phyloP scores from a whole-genome alignment of 2,329 filamentous ascomycete genomes.

The Alternaria triticina region DNA sequence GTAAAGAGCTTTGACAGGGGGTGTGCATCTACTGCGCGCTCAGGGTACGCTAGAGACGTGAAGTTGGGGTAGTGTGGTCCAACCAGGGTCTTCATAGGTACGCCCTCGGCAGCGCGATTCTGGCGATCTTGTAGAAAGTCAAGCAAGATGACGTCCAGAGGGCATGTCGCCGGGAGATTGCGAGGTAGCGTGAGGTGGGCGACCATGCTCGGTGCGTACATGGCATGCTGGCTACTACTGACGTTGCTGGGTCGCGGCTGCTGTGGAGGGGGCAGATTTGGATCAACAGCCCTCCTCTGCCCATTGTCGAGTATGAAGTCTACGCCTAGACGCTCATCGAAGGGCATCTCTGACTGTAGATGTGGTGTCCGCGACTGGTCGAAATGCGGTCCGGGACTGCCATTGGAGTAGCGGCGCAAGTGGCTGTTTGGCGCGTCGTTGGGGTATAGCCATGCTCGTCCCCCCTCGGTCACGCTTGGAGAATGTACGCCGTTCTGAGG shows the following conservation, averaged over 20 bases:
- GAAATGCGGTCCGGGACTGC: constrained; percentile 49
- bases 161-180: constrained; percentile 73
- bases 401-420: constrained; percentile 43
- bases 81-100: constrained; percentile 68
- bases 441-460: constrained; percentile 41
- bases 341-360: constrained; percentile 34
- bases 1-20: constrained; percentile 85
- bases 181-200: constrained; percentile 49
- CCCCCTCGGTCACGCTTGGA: constrained; percentile 29
- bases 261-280: constrained; percentile 55
- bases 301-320: constrained; percentile 72
- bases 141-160: constrained; percentile 78
- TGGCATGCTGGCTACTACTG: constrained; percentile 29
- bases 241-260: constrained; percentile 28
- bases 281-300: constrained; percentile 45
- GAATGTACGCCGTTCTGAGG: constrained; percentile 36
- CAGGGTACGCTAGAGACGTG: constrained; percentile 76
- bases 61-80: constrained; percentile 83
- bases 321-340: constrained; percentile 70
- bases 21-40: constrained; percentile 68
- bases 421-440: constrained; percentile 43
- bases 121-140: constrained; percentile 76
- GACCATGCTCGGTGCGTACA: constrained; percentile 38
- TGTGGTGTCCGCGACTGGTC: constrained; percentile 47
- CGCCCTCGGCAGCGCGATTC: constrained; percentile 70